Base-by-base conservation (phyloP, 805 yeast genomes). In the Saccharomycopsis microspora region DNA sequence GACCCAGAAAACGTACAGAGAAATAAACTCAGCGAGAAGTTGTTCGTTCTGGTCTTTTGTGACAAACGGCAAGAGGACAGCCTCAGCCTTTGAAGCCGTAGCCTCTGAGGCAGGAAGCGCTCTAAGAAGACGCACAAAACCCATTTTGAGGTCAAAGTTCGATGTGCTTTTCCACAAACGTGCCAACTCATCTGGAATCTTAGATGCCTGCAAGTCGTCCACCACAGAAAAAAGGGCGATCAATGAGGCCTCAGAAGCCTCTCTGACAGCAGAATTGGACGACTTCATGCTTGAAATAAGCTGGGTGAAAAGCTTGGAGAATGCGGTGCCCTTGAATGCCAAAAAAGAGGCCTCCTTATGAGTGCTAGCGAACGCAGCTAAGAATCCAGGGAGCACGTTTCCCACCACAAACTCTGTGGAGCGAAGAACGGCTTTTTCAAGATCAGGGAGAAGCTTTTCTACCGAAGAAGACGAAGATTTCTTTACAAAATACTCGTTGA, bases 21-120 rank as follows among this genome's bases (percentile, higher is more conserved):
- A 60, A 5, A 82, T 65, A 49, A 78, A 65, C 3, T 68, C 64
- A 3, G 65, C 50, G 38, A 88, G 66, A 0, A 85, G 76, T 1
- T 54, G 11, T 58, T 90, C 97, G 56, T 87, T 85, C 42, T 78
- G 75, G 57, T 90, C 97, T 55, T 85, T 88, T 0, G 74, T 46
- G 3, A 82, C 67, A n/a, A 79, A 64, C 2, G 82, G 69, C 1
- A 71, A 53, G 35, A 86, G 58, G 0, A 64, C 69, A 1, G 64
- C 57, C 2, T 74, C 60, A 3, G 82, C 62, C 34, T 64, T 66
- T 0, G 58, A 52, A 2, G 76, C 68, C 4, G 64, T 58, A 3
- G 55, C 53, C 31, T 44, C 52, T 3, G 28, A 29, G 7, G 59
- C 50, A 3, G 55, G 44, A 4, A 69, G 19, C 19, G 19, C 19